phyloP scores from a whole-genome alignment of 1,284 basidiomycete genomes.

The Pisolithus thermaeus region DNA sequence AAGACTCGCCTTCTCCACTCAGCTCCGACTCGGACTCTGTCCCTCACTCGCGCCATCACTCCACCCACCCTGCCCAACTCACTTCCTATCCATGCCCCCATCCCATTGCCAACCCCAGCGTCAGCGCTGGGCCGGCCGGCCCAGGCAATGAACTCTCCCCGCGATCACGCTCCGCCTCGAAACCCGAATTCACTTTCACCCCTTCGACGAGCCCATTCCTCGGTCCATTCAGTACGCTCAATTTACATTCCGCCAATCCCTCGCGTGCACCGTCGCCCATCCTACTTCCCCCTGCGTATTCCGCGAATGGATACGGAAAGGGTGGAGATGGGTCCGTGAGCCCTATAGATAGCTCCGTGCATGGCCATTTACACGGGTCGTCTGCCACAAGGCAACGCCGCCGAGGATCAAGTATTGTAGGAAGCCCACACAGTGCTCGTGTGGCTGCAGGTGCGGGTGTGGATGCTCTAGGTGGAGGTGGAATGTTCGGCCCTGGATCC shows the following conservation, averaged over 20 bases:
- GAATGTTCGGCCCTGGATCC: conserved; percentile 20
- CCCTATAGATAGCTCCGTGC: conserved; percentile 29
- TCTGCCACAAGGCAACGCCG: conserved; percentile 15
- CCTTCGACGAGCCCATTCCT: conserved; percentile 82
- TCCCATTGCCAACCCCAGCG: too few species aligned
- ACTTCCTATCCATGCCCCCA: too few species aligned
- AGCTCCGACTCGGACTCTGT: conserved; percentile 62
- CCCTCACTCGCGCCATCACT: conserved; percentile 13
- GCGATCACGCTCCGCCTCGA: conserved; percentile 18
- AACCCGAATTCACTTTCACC: conserved; percentile 39
- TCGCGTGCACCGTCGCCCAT: conserved; percentile 67
- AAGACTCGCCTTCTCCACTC: conserved; percentile 61
- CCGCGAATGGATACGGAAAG: conserved; percentile 18
- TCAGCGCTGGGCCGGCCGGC: conserved; percentile 1
- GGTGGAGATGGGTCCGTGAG: conserved; percentile 23
- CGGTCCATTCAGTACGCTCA: conserved; percentile 70
- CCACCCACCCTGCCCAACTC: conserved; percentile 23
- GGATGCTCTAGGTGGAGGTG: not conserved
- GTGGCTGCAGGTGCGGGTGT: too few species aligned
- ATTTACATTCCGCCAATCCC: conserved; percentile 61
- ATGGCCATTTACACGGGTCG: not conserved
- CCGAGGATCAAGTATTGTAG: conserved; percentile 30
- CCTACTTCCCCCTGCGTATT: conserved; percentile 47
- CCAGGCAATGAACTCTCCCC: conserved; percentile 22
- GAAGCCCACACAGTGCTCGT: conserved; percentile 36